phyloP scores from a whole-genome alignment of 73 alveolate species.

The Tetrahymena malaccensis region DNA sequence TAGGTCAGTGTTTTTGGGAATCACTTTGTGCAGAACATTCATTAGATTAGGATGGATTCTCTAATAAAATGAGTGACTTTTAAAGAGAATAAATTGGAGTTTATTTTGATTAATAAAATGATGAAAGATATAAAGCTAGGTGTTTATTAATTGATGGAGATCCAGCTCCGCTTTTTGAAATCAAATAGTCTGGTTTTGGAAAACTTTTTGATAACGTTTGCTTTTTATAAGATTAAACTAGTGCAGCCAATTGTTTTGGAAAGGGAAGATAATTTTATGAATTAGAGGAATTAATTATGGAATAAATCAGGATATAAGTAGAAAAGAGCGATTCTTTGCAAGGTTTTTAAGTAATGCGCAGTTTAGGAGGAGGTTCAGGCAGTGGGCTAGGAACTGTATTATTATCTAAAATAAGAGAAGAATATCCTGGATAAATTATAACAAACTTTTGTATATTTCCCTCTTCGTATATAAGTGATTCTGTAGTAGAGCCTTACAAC shows the following conservation, averaged over 20 bases:
- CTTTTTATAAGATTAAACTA: not conserved
- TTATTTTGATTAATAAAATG: constrained; percentile 19
- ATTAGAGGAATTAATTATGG: constrained; percentile 60
- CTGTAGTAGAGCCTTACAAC: constrained; percentile 86
- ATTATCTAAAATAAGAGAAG: constrained; percentile 65
- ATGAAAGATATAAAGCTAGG: constrained; percentile 22
- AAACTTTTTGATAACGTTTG: not conserved
- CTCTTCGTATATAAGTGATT: constrained; percentile 78
- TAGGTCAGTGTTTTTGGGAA: constrained; percentile 93
- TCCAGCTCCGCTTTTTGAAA: not conserved
- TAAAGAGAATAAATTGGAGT: not conserved
- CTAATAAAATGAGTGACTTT: constrained; percentile 1
- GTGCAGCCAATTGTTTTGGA: constrained; percentile 95
- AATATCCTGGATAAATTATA: constrained; percentile 65
- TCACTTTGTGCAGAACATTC: constrained; percentile 78
- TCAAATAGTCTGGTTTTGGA: not conserved
- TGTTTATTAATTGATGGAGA: constrained; percentile 37
- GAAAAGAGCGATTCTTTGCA: constrained; percentile 84
- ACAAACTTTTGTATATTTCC: constrained; percentile 85
- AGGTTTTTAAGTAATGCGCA: constrained; percentile 78
- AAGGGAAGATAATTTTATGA: constrained; percentile 73
- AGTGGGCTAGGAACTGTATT: constrained; percentile 85
- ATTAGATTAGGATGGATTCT: constrained; percentile 54
- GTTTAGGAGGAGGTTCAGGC: constrained; percentile 97
- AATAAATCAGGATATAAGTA: constrained; percentile 66